Conservation (phyloP, 2,329 filamentous ascomycete genomes). For the Colletotrichum shisoi region DNA sequence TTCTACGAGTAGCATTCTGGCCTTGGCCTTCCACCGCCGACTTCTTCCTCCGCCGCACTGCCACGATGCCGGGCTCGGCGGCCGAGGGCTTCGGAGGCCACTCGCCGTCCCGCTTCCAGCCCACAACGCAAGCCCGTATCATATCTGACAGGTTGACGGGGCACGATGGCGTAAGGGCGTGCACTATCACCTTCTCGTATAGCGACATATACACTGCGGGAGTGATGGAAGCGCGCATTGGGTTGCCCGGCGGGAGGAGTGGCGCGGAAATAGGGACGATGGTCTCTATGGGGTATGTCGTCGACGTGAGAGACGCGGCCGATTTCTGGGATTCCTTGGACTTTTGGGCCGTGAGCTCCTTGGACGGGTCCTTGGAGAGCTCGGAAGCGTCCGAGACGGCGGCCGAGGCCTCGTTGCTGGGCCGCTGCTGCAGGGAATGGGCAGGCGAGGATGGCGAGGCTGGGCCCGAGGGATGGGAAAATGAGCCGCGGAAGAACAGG, state of each 20-base stretch:
- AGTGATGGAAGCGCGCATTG: conserved; percentile 78
- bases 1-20: conserved; percentile 50
- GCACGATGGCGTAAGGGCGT: conserved; percentile 81
- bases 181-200: conserved; percentile 86
- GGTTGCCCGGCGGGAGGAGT: conserved; percentile 75
- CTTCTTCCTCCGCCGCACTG: conserved; percentile 54
- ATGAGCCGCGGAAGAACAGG: conserved; percentile 59
- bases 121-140: conserved; percentile 79
- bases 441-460: conserved; percentile 41
- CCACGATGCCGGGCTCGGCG: conserved; percentile 54
- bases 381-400: conserved; percentile 56
- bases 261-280: conserved; percentile 77
- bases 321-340: conserved; percentile 49
- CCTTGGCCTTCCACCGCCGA: conserved; percentile 38
- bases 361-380: conserved; percentile 50
- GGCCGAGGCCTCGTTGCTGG: conserved; percentile 47
- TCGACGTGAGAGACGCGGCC: conserved; percentile 38
- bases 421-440: conserved; percentile 36
- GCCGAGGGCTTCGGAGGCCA: conserved; percentile 77
- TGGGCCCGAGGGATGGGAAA: conserved; percentile 51
- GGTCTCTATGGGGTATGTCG: conserved; percentile 62
- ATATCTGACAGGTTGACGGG: conserved; percentile 88
- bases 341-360: conserved; percentile 46
- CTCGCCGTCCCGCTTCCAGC: conserved; percentile 92
- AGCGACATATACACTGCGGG: conserved; percentile 79